Conservation (phyloP, 2,329 filamentous ascomycete genomes). For the Penicillium sp. region DNA sequence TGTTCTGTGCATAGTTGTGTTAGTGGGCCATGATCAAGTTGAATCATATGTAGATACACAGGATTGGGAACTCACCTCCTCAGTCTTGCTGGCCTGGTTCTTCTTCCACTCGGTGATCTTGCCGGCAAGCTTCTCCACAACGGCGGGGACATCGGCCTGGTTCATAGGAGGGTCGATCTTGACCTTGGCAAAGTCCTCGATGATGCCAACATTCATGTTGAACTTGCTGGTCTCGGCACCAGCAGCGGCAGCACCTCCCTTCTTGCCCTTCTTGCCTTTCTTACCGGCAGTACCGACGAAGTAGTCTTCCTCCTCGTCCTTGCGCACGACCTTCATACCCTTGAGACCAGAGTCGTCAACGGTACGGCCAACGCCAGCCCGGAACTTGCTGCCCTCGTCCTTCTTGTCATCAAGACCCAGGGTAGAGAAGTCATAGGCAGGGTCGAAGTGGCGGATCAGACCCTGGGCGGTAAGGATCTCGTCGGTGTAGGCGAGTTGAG, state of each 20-base stretch:
- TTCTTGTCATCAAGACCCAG: slow-evolving; percentile 54
- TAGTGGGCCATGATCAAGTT: not conserved
- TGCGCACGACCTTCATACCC: slow-evolving; percentile 79
- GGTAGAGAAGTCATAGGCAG: slow-evolving; percentile 69
- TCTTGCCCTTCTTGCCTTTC: slow-evolving; percentile 89
- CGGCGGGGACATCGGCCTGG: slow-evolving; percentile 75
- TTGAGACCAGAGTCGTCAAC: slow-evolving; percentile 84
- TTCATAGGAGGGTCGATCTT: slow-evolving; percentile 86
- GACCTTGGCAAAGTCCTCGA: slow-evolving; percentile 84
- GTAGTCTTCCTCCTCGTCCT: slow-evolving; percentile 87
- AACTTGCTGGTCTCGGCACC: slow-evolving; percentile 62
- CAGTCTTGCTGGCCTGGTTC: slow-evolving; percentile 85
- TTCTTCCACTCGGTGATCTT: slow-evolving; percentile 91
- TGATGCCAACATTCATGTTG: slow-evolving; percentile 86
- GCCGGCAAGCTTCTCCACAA: slow-evolving; percentile 85
- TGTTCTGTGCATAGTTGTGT: slow-evolving; percentile 67
- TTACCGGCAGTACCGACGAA: slow-evolving; percentile 71
- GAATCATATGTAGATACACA: too few species aligned
- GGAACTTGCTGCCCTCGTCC: slow-evolving; percentile 66
- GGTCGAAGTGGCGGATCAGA: slow-evolving; percentile 89
- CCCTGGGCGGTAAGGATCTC: slow-evolving; percentile 89
- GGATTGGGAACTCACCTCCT: slow-evolving; percentile 67
- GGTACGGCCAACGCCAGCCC: slow-evolving; percentile 76
- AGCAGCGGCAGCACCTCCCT: slow-evolving; percentile 57
- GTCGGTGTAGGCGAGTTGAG: slow-evolving; percentile 81